Evolutionary conservation across 768 basidiomycete genomes (phyloP).

Genomic region (Roridomyces roridus): DNA sequence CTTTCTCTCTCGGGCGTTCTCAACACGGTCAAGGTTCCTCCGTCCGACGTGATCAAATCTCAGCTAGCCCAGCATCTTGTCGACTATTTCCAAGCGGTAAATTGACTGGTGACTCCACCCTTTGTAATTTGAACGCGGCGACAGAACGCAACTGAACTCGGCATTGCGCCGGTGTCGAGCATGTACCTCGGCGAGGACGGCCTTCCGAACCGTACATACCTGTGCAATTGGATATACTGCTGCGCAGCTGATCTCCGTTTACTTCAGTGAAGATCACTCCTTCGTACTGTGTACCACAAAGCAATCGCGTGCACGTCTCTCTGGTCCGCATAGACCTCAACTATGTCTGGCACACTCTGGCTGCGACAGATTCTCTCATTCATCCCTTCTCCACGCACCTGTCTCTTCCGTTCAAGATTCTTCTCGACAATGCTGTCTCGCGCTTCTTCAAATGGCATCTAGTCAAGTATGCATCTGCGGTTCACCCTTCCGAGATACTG

Average conservation of each 20-base stretch:
- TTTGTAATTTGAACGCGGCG: slow-evolving; percentile 1
- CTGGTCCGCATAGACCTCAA: slow-evolving; percentile 44
- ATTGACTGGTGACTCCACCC: slow-evolving; percentile 12
- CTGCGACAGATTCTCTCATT: slow-evolving; percentile 24
- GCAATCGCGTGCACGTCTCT: slow-evolving; percentile 42
- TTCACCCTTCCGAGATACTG: slow-evolving; percentile 14
- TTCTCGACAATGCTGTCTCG: slow-evolving; percentile 57
- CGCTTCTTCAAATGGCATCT: slow-evolving; percentile 66
- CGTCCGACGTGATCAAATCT: slow-evolving; percentile 52
- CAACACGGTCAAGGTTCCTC: slow-evolving; percentile 48
- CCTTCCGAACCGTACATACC: slow-evolving; percentile 47
- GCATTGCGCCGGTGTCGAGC: slow-evolving; percentile 63
- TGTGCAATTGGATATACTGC: slow-evolving; percentile 2
- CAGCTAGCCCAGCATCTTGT: slow-evolving; percentile 55
- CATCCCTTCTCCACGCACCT: slow-evolving; percentile 62
- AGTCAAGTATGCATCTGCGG: slow-evolving; percentile 51
- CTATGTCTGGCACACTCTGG: slow-evolving; percentile 40
- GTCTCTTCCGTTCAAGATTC: slow-evolving; percentile 58
- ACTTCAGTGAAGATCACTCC: slow-evolving; percentile 25
- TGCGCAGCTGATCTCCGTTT: slow-evolving; percentile 15
- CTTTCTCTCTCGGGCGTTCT: slow-evolving; percentile 61
- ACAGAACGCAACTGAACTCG: slow-evolving; percentile 67
- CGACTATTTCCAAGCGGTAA: slow-evolving; percentile 57
- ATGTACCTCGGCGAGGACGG: slow-evolving; percentile 53
- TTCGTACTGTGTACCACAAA: slow-evolving; percentile 30